Evolutionary conservation across 2,329 filamentous ascomycete species (phyloP), one percentile per base, ranked within the genome.

Genomic region (Penicillium sp.): DNA sequence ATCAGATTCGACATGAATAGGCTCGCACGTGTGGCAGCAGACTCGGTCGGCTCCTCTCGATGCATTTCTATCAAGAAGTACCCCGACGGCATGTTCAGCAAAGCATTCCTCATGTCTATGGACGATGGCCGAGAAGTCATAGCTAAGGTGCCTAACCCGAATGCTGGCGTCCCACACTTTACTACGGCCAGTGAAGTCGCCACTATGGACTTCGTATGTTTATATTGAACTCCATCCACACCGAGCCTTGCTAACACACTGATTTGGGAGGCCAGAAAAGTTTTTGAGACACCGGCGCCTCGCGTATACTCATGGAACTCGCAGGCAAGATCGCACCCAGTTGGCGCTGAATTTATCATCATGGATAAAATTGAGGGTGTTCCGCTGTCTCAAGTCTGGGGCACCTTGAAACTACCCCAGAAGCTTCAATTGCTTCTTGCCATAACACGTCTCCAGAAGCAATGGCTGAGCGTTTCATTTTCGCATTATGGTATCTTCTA

Each of bases 131-230:
- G 37, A 29, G 59, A 62, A 47, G 54, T 68, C n/a, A 32, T 70
- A 35, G 64, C 61, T 15, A 65, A 66, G 38, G 53, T 69, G 6
- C 66, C 67, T 4, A 69, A 69, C 45, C 64, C 62, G 1, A 61
- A 62, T 38, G 64, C 65, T 44, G 53, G 62, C 10, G 54, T 63
- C 17, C 48, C 60, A 43, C 57, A 58, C 38, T 60, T 63, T 15
- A 63, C 61, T 21, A 62, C 65, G 12, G 66, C 65, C n/a, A 69
- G 67, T 53, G 65, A 71, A 52, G 67, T 69, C n/a, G 67, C 69
- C 31, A 69, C 59, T 5, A 57, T 60, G 52, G 53, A 61, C 19
- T 60, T 61, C 24, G 54, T 62, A 47, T 13, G 52, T 53, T 47
- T 1, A 47, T 43, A 12, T 21, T 32, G 26, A 51, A 6, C 37